Conservation (phyloP, 257 asterid species). For the Solanum sparsipilum region DNA sequence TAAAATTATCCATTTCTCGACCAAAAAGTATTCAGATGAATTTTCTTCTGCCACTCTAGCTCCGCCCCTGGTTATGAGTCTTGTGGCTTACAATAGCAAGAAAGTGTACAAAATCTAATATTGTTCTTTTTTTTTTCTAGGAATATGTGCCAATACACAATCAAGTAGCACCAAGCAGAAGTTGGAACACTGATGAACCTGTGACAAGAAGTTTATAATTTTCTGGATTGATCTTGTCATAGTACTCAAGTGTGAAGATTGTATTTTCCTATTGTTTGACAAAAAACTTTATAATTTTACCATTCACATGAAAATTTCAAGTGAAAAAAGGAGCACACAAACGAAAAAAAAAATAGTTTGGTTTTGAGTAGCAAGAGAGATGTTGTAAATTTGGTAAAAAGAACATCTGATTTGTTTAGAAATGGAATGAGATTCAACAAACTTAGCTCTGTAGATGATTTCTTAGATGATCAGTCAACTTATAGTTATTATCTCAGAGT, state of each 20-base stretch:
- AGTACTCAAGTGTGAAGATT: background rate
- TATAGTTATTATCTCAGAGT: background rate
- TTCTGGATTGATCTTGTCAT: background rate
- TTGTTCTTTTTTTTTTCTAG: slow-evolving; percentile 10
- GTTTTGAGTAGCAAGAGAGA: background rate
- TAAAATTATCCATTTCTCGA: background rate
- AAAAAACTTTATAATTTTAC: background rate
- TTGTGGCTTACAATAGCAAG: background rate
- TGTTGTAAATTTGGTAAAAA: background rate
- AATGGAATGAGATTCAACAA: background rate
- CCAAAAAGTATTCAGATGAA: background rate
- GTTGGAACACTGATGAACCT: slow-evolving; percentile 22
- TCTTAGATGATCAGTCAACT: background rate
- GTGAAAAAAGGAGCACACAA: background rate
- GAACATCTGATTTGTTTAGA: background rate
- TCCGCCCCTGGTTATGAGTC: background rate
- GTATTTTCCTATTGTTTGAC: background rate
- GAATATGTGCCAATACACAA: slow-evolving; percentile 26
- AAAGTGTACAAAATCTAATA: background rate
- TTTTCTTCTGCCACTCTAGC: background rate
- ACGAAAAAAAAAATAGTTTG: background rate
- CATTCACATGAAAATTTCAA: background rate
- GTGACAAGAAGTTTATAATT: slow-evolving; percentile 14
- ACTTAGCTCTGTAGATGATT: background rate
- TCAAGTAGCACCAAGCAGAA: slow-evolving; percentile 31